Conservation (phyloP, 169 alveolate species). For the Eimeria brunetti region DNA sequence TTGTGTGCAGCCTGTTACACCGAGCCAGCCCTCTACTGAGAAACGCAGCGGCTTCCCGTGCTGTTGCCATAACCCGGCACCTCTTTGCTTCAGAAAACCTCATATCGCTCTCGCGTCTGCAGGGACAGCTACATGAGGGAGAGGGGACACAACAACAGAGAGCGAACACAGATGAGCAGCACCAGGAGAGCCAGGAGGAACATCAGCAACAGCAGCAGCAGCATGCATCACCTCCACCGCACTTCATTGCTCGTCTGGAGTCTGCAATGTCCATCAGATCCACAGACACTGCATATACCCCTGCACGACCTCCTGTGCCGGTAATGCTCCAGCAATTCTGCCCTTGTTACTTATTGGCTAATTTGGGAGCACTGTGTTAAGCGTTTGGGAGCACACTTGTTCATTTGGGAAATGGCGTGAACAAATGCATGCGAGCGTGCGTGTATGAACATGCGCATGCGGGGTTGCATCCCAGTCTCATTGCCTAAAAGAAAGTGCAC, state of each 20-base stretch:
- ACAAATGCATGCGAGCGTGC: background rate
- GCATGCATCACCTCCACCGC: slow-evolving; percentile 55
- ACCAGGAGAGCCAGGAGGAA: background rate
- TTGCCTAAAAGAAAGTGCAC: background rate
- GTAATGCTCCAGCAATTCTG: background rate
- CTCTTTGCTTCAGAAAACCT: slow-evolving; percentile 48
- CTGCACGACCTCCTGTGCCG: background rate
- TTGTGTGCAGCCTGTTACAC: slow-evolving; percentile 21
- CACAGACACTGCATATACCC: slow-evolving; percentile 21
- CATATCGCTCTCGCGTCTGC: slow-evolving; percentile 13
- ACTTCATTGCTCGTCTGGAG: slow-evolving; percentile 56
- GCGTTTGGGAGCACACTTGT: background rate
- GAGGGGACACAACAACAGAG: background rate
- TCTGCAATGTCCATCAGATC: slow-evolving; percentile 57
- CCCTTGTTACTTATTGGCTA: background rate
- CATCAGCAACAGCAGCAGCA: slow-evolving; percentile 13
- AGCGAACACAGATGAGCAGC: background rate
- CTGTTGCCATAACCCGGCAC: slow-evolving; percentile 37
- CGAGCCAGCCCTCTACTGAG: slow-evolving; percentile 62
- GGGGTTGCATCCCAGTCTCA: background rate
- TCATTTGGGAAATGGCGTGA: background rate
- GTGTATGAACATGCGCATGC: background rate
- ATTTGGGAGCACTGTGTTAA: background rate
- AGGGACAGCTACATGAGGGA: background rate
- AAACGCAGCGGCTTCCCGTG: slow-evolving; percentile 62